Conservation (phyloP, 1,284 basidiomycete genomes). For the Tausonia pullulans region DNA sequence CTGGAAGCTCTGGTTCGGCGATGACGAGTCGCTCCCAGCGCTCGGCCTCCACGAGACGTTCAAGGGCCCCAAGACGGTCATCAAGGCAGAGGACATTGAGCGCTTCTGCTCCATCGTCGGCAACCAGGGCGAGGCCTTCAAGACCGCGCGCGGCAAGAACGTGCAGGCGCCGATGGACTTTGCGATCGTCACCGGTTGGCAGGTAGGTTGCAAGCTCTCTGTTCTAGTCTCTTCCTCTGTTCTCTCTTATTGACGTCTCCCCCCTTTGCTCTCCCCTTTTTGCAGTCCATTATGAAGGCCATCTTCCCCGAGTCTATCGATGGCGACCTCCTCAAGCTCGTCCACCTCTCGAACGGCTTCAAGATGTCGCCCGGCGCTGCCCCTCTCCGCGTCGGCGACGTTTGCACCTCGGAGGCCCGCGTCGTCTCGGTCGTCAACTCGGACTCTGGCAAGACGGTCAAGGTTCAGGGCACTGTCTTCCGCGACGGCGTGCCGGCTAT, state of each 20-base stretch:
- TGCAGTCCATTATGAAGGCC: conserved; percentile 85
- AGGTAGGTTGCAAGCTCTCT: conserved; percentile 47
- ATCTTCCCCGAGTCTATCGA: conserved; percentile 88
- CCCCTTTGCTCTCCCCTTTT: conserved; percentile 16
- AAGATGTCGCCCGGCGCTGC: conserved; percentile 66
- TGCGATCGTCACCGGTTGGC: conserved; percentile 95
- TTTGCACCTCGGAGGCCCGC: conserved; percentile 77
- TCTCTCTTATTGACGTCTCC: not conserved
- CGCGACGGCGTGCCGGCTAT: conserved; percentile 69
- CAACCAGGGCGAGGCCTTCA: conserved; percentile 84
- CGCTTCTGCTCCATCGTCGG: conserved; percentile 88
- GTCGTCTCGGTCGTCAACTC: conserved; percentile 84
- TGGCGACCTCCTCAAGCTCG: conserved; percentile 86
- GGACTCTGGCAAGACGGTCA: conserved; percentile 86
- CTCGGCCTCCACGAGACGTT: conserved; percentile 67
- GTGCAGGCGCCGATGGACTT: conserved; percentile 95
- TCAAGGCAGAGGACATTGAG: conserved; percentile 66
- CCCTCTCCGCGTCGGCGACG: conserved; percentile 71
- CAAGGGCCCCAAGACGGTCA: conserved; percentile 67
- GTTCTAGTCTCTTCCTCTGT: not conserved
- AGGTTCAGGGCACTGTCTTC: conserved; percentile 76
- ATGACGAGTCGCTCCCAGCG: conserved; percentile 58
- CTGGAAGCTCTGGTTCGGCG: conserved; percentile 94
- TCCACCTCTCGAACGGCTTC: conserved; percentile 96
- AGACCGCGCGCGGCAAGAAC: conserved; percentile 54